Evolutionary conservation across 106 monocot species (phyloP), one percentile per base, ranked within the genome.

Genomic region (Dendrobium catenatum): DNA sequence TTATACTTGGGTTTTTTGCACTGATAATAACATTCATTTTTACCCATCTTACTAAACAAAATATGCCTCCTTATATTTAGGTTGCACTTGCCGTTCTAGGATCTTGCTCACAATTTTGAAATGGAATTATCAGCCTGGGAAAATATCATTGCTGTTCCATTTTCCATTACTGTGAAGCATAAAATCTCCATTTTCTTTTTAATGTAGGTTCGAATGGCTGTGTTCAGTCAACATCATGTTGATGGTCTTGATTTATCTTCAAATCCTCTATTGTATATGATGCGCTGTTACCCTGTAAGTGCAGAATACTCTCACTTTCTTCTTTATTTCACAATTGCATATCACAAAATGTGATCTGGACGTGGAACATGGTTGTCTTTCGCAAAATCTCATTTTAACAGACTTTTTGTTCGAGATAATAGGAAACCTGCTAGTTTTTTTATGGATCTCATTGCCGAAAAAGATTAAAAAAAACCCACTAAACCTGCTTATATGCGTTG

Each of bases 211-310:
- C 89, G 98, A 26, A 91, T 99, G 98, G 98, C 98, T 85, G 98
- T 99, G 42, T 99, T 99, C 82, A 99, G 87, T 87, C 98, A 99
- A 87, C 98, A 99, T 79, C 98, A 99, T 85, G 98, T 99, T 76
- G 98, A 99, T 84, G 98, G 98, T 6, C 93, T 99, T 58, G 98
- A 99, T 74, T 88, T 99, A 43, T 88, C 98, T 72, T 93, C 95
- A 85, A 99, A 99, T 79, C 93, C 98, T 70, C 91, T 99, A 83
- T 85, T 99, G 22, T 99, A 99, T 80, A 99, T 99, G 98, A 99
- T 99, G 95, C 91, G 87, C 58, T 99, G 98, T 82, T 99, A 73
- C 77, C 98, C 95, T 24, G 98, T 99, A 90, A 93, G 88, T 87
- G 68, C 42, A 59, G 70, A 70, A 70, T 33, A 33, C 73, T 81